Percentiles rank a stretch among this genome's conserved stretches.
These are phyloP conservation scores for Anthracocystis setariae DNA, from an alignment of 1,284 basidiomycete species.

Conservation along the genomic window DNA sequence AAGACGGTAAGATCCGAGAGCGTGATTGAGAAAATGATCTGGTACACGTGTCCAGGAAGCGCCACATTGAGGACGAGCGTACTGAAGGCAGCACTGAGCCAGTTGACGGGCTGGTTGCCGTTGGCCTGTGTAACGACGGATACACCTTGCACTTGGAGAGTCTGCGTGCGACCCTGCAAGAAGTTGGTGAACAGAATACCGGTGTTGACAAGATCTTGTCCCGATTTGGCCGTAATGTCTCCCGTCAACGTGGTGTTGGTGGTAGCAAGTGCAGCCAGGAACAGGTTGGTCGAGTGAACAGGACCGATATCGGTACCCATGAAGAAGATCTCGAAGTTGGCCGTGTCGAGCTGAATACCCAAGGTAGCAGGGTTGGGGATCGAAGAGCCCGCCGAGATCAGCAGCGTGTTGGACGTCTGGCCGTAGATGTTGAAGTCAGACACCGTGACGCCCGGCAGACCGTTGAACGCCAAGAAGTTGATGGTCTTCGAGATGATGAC, in stretches of 20 bases:
- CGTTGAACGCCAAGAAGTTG: conserved; percentile 78
- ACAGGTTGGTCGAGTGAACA: conserved; percentile 69
- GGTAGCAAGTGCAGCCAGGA: conserved; percentile 72
- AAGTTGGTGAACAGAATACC: conserved; percentile 77
- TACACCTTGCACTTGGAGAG: conserved; percentile 74
- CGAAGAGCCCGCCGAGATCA: conserved; percentile 75
- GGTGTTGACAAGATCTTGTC: conserved; percentile 72
- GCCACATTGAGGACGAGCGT: conserved; percentile 75
- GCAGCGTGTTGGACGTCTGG: conserved; percentile 76
- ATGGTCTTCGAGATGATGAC: conserved; percentile 76
- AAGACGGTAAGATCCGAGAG: conserved; percentile 75
- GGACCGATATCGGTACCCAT: conserved; percentile 69
- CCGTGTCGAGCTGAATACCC: conserved; percentile 78
- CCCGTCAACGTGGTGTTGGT: conserved; percentile 74
- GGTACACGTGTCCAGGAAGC: conserved; percentile 75
- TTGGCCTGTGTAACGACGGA: conserved; percentile 72
- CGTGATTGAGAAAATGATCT: conserved; percentile 77
- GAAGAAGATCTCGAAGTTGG: conserved; percentile 74
- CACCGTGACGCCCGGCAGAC: conserved; percentile 74
- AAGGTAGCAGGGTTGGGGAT: conserved; percentile 78
- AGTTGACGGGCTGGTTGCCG: conserved; percentile 72
- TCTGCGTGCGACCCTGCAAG: conserved; percentile 76
- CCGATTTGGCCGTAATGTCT: conserved; percentile 73
- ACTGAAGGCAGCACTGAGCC: conserved; percentile 79
- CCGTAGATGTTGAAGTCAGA: conserved; percentile 74